Conservation (phyloP, 1,139 yeast species). For the Yueomyces sp. region DNA sequence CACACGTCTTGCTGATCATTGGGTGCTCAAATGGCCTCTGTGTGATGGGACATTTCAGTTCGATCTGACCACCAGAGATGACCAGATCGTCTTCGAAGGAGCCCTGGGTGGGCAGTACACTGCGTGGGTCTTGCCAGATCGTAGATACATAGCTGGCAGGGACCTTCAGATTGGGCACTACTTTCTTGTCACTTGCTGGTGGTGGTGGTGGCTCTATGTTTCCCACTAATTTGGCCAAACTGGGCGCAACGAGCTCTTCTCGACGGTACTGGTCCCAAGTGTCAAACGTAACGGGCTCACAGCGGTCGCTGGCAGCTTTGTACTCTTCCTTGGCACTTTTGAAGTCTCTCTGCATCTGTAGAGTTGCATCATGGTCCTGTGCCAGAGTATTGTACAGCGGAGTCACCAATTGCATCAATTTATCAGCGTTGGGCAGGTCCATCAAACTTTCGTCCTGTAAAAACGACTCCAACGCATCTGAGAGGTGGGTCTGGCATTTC, state of each 20-base stretch:
- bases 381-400: not conserved
- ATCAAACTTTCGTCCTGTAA: not conserved
- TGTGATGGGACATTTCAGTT: constrained; percentile 55
- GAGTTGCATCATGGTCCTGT: constrained; percentile 1
- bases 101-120: constrained; percentile 21
- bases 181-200: not conserved
- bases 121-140: constrained; percentile 3
- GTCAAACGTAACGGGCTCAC: constrained; percentile 6
- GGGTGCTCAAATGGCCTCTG: constrained; percentile 40
- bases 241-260: constrained; percentile 5
- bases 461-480: constrained; percentile 4
- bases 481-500: constrained; percentile 8
- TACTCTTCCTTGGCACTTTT: constrained; percentile 5
- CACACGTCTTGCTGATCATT: constrained; percentile 38
- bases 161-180: not conserved
- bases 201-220: not conserved
- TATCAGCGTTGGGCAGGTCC: not conserved
- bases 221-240: constrained; percentile 1
- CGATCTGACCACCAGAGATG: constrained; percentile 55
- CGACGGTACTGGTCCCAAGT: constrained; percentile 10
- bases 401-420: not conserved
- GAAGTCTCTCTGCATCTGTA: constrained; percentile 1
- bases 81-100: constrained; percentile 44
- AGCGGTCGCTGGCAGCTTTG: constrained; percentile 5
- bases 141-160: not conserved